Percentiles rank a stretch among this genome's conserved stretches.
These are phyloP conservation scores for Chlorella sp. DNA, from an alignment of 139 green algal species.

Conservation along the genomic window DNA sequence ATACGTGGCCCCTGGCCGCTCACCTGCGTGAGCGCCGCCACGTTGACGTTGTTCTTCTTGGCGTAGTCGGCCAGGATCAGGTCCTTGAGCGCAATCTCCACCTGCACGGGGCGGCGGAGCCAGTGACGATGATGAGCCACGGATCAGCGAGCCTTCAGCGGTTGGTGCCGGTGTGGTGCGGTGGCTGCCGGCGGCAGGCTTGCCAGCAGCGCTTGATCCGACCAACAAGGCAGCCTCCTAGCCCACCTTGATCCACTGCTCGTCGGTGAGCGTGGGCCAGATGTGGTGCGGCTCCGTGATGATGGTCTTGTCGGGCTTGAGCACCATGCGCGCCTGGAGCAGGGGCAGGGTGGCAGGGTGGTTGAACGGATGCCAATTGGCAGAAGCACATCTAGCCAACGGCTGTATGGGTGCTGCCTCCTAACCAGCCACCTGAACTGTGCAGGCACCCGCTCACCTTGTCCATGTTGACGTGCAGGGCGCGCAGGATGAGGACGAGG, in stretches of 20 bases:
- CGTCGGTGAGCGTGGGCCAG: slow-evolving; percentile 97
- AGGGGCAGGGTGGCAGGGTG: background rate
- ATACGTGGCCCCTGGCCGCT: background rate
- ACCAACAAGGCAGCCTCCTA: too few species aligned
- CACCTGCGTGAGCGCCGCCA: slow-evolving; percentile 87
- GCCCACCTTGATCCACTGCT: slow-evolving; percentile 99
- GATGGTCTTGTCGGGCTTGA: slow-evolving; percentile 95
- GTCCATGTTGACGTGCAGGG: slow-evolving; percentile 98
- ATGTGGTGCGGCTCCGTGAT: slow-evolving; percentile 98
- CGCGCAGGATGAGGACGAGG: slow-evolving; percentile 97
- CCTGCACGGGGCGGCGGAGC: slow-evolving; percentile 32
- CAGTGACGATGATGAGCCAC: too few species aligned
- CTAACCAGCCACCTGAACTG: too few species aligned
- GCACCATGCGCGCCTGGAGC: slow-evolving; percentile 89
- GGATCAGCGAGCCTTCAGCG: too few species aligned
- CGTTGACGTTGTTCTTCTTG: slow-evolving; percentile 99
- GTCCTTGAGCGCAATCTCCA: slow-evolving; percentile 96
- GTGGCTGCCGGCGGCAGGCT: too few species aligned
- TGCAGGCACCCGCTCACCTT: too few species aligned
- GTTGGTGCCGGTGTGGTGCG: too few species aligned
- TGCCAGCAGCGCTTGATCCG: too few species aligned
- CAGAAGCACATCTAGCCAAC: too few species aligned
- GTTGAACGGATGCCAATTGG: background rate
- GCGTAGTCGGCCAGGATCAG: slow-evolving; percentile 99
- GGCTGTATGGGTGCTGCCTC: too few species aligned